Base-by-base conservation (phyloP, 495 filamentous ascomycete genomes). In the Lophium mytilinum region DNA sequence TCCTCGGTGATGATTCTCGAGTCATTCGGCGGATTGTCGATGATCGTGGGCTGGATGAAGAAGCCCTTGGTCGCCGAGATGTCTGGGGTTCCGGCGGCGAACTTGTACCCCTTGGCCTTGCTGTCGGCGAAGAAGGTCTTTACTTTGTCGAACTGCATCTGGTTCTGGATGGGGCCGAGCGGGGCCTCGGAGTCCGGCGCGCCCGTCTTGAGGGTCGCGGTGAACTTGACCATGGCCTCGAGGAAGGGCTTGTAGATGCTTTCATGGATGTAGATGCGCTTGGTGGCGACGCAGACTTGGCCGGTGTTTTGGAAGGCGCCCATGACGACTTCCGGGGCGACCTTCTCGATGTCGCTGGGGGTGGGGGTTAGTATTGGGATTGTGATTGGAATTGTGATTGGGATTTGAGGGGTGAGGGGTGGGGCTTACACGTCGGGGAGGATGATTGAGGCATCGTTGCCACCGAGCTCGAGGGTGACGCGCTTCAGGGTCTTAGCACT, bases 261-360 rank as follows among this genome's bases (percentile, higher is more conserved):
- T 52, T 84, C 77, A 39, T 86, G 83, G 3, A 87, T 76, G 61
- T 83, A 85, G 40, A 87, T 68, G 2, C 83, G 75, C 65, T 85
- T 86, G 37, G 76, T 72, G 35, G 73, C 73, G 53, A 80, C 71
- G 62, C 80, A 82, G 12, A 79, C 72, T 63, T 83, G 80, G 11
- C 80, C 80, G 0, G 73, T 76, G 69, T 83, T 81, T 56, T 83
- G 78, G 53, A 85, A 82, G 0, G 75, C 75, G 37, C 79, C 74
- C 19, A 66, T 69, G 12, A 71, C 75, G n/a, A 76, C 72, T 60
- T 77, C 68, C 2, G 75, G 74, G 17, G 80, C 75, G 11, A 76
- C 71, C 14, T 68, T 70, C 11, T 77, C 72, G 10, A 85, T 72
- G 50, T 84, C 79, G 3, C 24, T 30, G 24, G 24, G 24, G 24